A percentile compares a stretch with the other conserved stretches of the same genome.
phyloP scores from a whole-genome alignment of 148 eudicot species.

The Chenopodium formosanum region DNA sequence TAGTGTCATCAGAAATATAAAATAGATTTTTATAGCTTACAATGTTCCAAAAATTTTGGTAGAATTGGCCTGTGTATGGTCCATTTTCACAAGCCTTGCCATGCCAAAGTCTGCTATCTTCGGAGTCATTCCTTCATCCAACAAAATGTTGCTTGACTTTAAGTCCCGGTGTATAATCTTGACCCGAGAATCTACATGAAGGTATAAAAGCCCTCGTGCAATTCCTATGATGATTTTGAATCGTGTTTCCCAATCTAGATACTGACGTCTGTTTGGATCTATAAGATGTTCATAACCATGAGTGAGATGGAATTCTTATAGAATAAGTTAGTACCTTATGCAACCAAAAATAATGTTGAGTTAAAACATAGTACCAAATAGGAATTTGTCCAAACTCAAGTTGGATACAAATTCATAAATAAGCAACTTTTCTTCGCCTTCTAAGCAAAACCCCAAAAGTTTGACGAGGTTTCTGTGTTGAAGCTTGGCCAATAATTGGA shows the following conservation, averaged over 20 bases:
- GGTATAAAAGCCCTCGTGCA: conserved; percentile 33
- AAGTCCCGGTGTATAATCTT: conserved; percentile 35
- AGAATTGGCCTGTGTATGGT: conserved; percentile 21
- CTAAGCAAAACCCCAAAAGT: conserved; percentile 33
- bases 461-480: conserved; percentile 36
- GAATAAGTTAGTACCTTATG: background rate
- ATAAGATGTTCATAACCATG: background rate
- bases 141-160: conserved; percentile 32
- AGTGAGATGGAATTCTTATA: background rate
- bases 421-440: conserved; percentile 31
- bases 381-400: conserved; percentile 25
- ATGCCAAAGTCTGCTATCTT: conserved; percentile 40
- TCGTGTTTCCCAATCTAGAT: conserved; percentile 26
- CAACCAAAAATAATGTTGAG: background rate
- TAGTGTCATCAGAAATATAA: too few relatives aligned
- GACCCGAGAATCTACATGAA: conserved; percentile 31
- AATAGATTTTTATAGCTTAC: conserved; percentile 17
- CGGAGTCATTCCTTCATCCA: conserved; percentile 30
- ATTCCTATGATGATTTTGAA: conserved; percentile 29
- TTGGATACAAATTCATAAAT: conserved; percentile 31
- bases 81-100: conserved; percentile 24
- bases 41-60: conserved; percentile 28
- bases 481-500: conserved; percentile 31
- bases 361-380: conserved; percentile 12
- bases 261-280: conserved; percentile 14